phyloP scores from a whole-genome alignment of 441 rosid genomes.

The Gossypium davidsonii region DNA sequence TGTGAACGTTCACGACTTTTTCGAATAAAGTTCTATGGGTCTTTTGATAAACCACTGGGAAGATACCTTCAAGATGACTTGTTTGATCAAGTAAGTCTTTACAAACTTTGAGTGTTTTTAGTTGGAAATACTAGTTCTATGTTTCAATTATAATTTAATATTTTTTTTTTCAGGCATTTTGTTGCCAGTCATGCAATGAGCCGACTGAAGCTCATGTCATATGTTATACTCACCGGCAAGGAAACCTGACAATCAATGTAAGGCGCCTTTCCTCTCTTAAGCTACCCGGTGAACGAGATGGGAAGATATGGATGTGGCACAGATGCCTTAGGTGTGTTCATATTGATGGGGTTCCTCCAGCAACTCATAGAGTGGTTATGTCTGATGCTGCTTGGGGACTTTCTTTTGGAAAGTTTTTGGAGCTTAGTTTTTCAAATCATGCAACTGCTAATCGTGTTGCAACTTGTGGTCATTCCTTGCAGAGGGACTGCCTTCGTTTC shows the following conservation, averaged over 20 bases:
- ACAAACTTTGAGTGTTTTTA: neutral
- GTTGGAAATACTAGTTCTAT: neutral
- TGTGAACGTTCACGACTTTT: constrained; percentile 84
- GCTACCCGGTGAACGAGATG: constrained; percentile 85
- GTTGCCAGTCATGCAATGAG: constrained; percentile 68
- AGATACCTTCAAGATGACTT: constrained; percentile 74
- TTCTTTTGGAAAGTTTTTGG: constrained; percentile 93
- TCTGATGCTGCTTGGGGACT: constrained; percentile 99
- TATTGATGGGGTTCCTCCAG: constrained; percentile 85
- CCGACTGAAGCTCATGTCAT: constrained; percentile 78
- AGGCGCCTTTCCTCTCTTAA: constrained; percentile 54
- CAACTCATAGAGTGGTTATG: constrained; percentile 88
- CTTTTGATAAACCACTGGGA: constrained; percentile 94
- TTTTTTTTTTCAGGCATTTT: constrained; percentile 39
- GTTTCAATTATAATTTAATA: constrained; percentile 5
- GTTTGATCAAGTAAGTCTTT: constrained; percentile 61
- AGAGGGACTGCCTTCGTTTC: constrained; percentile 88
- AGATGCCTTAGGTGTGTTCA: constrained; percentile 84
- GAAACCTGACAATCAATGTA: constrained; percentile 86
- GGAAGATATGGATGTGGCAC: constrained; percentile 99
- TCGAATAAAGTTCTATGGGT: constrained; percentile 85
- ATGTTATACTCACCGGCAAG: constrained; percentile 89
- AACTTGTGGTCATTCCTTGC: constrained; percentile 95
- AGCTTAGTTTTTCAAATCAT: constrained; percentile 94
- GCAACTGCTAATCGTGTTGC: constrained; percentile 98